Evolutionary conservation across 208 protist genomes (phyloP), one percentile per base, ranked within the genome.

Genomic region (Angomonas ambiguus): DNA sequence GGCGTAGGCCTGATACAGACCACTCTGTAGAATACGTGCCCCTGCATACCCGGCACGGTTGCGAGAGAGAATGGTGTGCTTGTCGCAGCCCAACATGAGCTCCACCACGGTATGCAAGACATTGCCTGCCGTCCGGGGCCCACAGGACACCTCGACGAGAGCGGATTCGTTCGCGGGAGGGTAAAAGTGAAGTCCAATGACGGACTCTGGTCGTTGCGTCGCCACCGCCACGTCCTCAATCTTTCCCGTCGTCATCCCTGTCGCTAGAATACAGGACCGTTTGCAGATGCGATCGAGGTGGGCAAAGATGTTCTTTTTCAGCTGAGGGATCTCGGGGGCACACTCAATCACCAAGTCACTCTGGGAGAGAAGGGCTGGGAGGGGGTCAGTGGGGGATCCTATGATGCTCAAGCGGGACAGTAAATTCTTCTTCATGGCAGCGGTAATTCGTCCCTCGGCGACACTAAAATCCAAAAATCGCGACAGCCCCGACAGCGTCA

Each of bases 101-200:
- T 48, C 66, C 69, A 89, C 73, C 1, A 82, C 65, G 2, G 65
- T 63, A 16, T 71, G 78, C 51, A 97, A 38, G 3, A 88, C 86
- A 38, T 62, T 66, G 24, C 35, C 25, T n/a, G 77, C 79, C 34
- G 87, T 93, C 31, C 57, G 57, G 18, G 67, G 25, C 0, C 72
- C 71, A 28, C 69, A 70, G 30, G 72, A 56, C 53, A 95, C 76
- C 69, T 98, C 94, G 8, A 97, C 76, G 2, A 98, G 71, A 0
- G 83, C 79, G 41, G 80, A 86, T 34, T 91, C 72, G 62, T 97
- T 80, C n/a, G 87, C 79, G 3, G 92, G 94, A 5, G 76, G 78
- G 69, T 89, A 89, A 62, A 97, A 96, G 57, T 94, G 87, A 10
- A 85, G 68, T n/a, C 91, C 89, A 57, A 94, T 49, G 1, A 96